phyloP scores from a whole-genome alignment of 768 basidiomycete genomes.

The Lentinula boryana region DNA sequence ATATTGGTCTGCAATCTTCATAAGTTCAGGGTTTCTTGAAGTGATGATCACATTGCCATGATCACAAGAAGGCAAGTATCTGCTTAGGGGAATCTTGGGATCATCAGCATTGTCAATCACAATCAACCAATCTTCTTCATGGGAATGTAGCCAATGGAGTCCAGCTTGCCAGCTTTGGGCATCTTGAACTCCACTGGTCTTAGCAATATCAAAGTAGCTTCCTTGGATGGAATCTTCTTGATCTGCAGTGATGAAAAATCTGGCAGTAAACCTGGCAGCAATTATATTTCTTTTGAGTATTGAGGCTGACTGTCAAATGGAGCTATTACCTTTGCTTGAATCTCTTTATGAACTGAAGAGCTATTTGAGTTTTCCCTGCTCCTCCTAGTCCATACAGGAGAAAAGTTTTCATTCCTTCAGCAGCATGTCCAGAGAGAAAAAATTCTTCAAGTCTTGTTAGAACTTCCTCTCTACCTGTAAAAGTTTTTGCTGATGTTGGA shows the following conservation, averaged over 20 bases:
- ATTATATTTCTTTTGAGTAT: neutral
- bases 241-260: neutral
- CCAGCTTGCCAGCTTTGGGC: neutral
- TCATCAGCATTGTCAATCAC: neutral
- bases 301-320: neutral
- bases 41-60: too few relatives aligned
- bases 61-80: too few relatives aligned
- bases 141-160: neutral
- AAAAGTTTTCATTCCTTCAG: too few relatives aligned
- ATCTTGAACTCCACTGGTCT: neutral
- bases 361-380: conserved; percentile 3
- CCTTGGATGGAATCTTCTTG: neutral
- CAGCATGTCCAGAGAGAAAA: neutral
- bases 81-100: too few relatives aligned
- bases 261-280: neutral
- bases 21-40: neutral
- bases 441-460: neutral
- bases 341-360: neutral
- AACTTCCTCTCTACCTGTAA: neutral
- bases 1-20: neutral
- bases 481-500: neutral
- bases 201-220: neutral
- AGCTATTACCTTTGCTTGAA: neutral
- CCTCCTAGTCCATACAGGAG: neutral
- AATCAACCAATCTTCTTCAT: conserved; percentile 5